Conservation (phyloP, 2,329 filamentous ascomycete species). For the Epichloe gansuensis region DNA sequence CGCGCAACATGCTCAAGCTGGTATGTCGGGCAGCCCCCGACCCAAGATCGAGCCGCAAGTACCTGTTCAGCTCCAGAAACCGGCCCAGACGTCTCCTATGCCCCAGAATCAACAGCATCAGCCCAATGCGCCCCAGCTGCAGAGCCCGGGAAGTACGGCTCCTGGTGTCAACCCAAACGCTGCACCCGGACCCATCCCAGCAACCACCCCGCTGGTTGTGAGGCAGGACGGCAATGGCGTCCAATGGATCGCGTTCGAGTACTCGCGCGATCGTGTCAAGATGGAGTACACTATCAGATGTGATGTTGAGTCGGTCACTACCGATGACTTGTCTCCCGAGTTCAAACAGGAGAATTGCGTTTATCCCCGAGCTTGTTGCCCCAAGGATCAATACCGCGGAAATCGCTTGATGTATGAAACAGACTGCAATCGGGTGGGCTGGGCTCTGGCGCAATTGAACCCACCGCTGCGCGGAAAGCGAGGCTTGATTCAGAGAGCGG, state of each 20-base stretch:
- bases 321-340: constrained; percentile 68
- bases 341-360: constrained; percentile 99
- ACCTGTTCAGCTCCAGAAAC: constrained; percentile 47
- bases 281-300: constrained; percentile 99
- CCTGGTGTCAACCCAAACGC: constrained; percentile 70
- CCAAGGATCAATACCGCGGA: constrained; percentile 90
- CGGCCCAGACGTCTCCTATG: constrained; percentile 30
- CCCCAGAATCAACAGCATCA: constrained; percentile 24
- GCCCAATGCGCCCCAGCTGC: constrained; percentile 25
- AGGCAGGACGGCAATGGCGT: constrained; percentile 92
- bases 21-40: constrained; percentile 48
- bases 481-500: constrained; percentile 88
- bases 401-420: constrained; percentile 95
- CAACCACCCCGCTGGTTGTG: constrained; percentile 88
- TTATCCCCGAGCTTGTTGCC: constrained; percentile 87
- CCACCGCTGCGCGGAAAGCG: constrained; percentile 83
- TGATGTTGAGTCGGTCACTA: constrained; percentile 92
- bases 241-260: constrained; percentile 98
- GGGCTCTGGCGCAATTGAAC: constrained; percentile 90
- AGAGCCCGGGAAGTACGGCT: constrained; percentile 23
- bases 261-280: constrained; percentile 92
- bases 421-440: constrained; percentile 99
- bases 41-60: constrained; percentile 52
- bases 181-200: constrained; percentile 89
- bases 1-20: constrained; percentile 39